A percentile compares a stretch with the other conserved stretches of the same genome.
These are phyloP conservation scores for Xylaria sp. DNA, from an alignment of 495 filamentous ascomycete genomes.

Conservation along the genomic window DNA sequence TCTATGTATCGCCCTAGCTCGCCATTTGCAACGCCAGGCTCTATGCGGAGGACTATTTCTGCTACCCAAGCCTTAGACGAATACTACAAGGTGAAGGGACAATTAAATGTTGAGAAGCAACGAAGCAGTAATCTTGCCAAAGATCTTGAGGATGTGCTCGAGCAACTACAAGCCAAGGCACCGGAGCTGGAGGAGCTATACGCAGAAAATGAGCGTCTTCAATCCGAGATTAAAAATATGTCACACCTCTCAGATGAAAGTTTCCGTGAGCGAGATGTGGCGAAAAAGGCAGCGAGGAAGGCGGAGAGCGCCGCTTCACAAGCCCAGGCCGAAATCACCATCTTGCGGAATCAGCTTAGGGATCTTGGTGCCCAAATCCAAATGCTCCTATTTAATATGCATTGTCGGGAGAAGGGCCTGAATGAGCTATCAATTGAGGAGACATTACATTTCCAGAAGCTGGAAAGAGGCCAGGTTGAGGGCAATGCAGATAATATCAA, in stretches of 20 bases:
- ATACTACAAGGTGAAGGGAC: conserved; percentile 59
- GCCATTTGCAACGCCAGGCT: conserved; percentile 61
- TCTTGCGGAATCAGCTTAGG: conserved; percentile 85
- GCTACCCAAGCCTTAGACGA: conserved; percentile 61
- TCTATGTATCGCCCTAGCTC: conserved; percentile 52
- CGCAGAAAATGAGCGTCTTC: conserved; percentile 71
- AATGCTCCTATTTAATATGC: conserved; percentile 81
- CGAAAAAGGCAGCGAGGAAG: conserved; percentile 70
- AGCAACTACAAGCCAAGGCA: conserved; percentile 70
- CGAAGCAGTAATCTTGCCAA: conserved; percentile 72
- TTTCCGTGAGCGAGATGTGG: conserved; percentile 63
- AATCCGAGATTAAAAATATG: conserved; percentile 78
- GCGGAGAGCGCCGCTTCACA: conserved; percentile 75
- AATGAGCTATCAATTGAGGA: conserved; percentile 72
- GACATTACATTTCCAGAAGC: conserved; percentile 69
- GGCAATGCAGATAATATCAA: conserved; percentile 79
- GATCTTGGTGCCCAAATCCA: conserved; percentile 91
- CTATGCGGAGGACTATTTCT: conserved; percentile 55
- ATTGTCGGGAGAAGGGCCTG: conserved; percentile 78
- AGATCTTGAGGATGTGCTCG: conserved; percentile 80
- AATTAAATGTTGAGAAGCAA: conserved; percentile 68
- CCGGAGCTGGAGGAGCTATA: conserved; percentile 72
- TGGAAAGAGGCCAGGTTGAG: conserved; percentile 69
- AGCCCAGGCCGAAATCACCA: conserved; percentile 73
- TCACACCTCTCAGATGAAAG: conserved; percentile 69